Base-by-base conservation (phyloP, 1,284 basidiomycete species). In the Phellopilus nigrolimitatus region DNA sequence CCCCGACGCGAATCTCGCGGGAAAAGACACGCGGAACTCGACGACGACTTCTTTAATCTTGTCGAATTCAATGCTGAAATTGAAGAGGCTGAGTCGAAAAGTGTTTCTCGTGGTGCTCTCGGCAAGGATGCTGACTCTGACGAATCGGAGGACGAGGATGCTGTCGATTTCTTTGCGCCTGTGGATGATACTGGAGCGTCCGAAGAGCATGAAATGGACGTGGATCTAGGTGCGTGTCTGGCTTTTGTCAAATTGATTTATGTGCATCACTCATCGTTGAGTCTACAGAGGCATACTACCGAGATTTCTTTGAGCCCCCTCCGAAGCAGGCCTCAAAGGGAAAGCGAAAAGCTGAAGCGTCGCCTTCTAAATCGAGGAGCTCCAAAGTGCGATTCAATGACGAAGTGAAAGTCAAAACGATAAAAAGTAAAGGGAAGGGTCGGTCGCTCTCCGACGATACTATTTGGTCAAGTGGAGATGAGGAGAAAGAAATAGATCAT, bases 41-140 rank as follows among this genome's bases (percentile, higher is more conserved):
- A 98, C 67, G 95, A 98, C 65, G 82, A 78, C 22, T 98, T 99
- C 72, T 99, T 99, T 69, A 82, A 89, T 51, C 80, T 98, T 50
- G 82, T 84, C 49, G 77, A 83, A 19, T 98, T 99, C 73, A 97
- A 98, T 64, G 79, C 84, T 3, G 82, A 93, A 67, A 88, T 88
- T 1, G 88, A 91, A 65, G 82, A 81, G 59, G 79, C 84, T 5
- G 93, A 97, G 68, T 82, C 84, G 12, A 76, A 72, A 53, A 73
- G 72, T 9, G 71, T 79, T 10, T 83, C 85, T 4, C 71, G 71
- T 59, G 87, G 88, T 45, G 72, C 68, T 42, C 72, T 87, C 7
- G 75, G 79, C 25, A 79, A 80, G 34, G 75, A 76, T 47, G 72
- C 76, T 25, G 77, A 79, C 4, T 79, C 79, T 12, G 70, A 69